A percentile compares a stretch with the other conserved stretches of the same genome.
Conservation (phyloP, 176 grass and related monocot species). For the Stipa capillata region DNA sequence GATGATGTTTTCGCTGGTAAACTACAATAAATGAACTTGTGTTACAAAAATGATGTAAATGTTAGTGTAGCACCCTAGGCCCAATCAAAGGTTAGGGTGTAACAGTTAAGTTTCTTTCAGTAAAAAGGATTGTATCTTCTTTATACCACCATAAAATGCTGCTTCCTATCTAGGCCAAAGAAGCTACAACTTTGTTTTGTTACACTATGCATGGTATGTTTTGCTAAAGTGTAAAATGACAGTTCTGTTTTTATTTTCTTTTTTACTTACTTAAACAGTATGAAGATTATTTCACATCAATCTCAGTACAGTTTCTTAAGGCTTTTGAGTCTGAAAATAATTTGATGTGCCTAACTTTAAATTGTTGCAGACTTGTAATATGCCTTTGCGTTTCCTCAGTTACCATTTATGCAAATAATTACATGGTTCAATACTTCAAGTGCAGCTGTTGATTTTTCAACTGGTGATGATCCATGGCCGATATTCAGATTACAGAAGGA, state of each 20-base stretch:
- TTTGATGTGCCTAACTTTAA: not conserved
- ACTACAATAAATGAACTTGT: not conserved
- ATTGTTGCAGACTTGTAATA: not conserved
- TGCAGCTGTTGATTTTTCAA: slow-evolving; percentile 94
- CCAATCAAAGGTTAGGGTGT: not conserved
- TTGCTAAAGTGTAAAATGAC: not conserved
- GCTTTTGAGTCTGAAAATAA: not conserved
- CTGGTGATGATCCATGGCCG: slow-evolving; percentile 63
- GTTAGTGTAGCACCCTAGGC: not conserved
- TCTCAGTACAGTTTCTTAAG: not conserved
- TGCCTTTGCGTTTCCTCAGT: not conserved
- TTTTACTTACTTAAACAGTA: not conserved
- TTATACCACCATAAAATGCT: not conserved
- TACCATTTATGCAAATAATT: slow-evolving; percentile 1
- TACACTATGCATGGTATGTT: not conserved
- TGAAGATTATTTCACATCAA: not conserved
- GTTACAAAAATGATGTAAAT: not conserved
- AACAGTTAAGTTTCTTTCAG: slow-evolving; percentile 3
- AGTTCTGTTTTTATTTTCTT: not conserved
- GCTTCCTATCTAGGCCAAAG: not conserved
- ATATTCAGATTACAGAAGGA: slow-evolving; percentile 80
- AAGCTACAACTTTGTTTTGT: not conserved
- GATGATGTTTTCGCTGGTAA: slow-evolving; percentile 88
- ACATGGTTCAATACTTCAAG: slow-evolving; percentile 19
- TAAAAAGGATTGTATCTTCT: not conserved